Base-by-base conservation (phyloP, 345 rosid species). In the Firmiana major region DNA sequence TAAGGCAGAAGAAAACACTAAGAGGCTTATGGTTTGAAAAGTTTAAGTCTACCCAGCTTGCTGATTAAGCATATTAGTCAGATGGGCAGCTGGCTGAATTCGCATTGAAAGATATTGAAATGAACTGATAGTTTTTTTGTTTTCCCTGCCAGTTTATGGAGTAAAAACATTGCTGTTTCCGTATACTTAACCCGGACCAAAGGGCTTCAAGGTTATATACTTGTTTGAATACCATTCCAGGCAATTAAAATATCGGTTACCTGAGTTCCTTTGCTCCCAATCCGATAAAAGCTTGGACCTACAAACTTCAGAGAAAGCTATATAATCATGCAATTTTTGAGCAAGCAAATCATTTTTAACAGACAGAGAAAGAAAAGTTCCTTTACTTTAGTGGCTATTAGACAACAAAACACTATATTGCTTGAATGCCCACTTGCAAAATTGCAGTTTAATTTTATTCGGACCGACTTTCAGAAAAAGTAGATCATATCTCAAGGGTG, bases 401-500 rank as follows among this genome's bases (percentile, higher is more conserved):
- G 60, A 60, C 60, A 71, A 51, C 45, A 49, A 70, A 70, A 70
- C 0, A 68, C 22, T 49, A 16, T 60, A 53, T 19, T 34, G 60
- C 62, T 71, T 48, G 24, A 70, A 71, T 43, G 6, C n/a, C 57
- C 40, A 34, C 60, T 8, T 31, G 74, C 63, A 66, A 65, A 76
- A 53, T 15, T 65, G 63, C 63, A 76, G 73, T 28, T 73, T 12
- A 65, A 36, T 24, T 48, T 38, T 21, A 67, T 49, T 54, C 6
- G 1, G 42, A 4, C 17, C 15, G 28, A 31, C 16, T 62, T 16
- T 10, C 8, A 54, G 38, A 31, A 51, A 63, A 19, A 24, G 12
- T 3, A 49, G 74, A 75, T 21, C 49, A 60, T 67, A 63, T 68
- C 36, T 79, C 63, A 60, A 76, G 31, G 24, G 54, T 49, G 46